These are phyloP conservation scores for Angomonas ambiguus DNA, from an alignment of 208 protist genomes.

Conservation along the genomic window DNA sequence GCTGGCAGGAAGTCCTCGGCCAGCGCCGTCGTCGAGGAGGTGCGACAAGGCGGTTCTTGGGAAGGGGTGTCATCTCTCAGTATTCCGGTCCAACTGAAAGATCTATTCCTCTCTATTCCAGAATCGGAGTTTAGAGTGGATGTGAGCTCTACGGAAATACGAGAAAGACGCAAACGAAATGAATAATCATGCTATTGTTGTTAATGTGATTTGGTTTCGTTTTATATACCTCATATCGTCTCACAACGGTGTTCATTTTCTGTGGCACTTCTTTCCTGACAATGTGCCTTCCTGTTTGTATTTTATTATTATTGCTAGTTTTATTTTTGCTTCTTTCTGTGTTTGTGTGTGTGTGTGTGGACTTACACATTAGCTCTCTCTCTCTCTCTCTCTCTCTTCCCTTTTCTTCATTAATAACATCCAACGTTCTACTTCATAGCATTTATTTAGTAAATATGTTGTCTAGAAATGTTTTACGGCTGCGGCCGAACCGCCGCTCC, in stretches of 20 bases:
- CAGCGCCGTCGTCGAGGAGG: background rate
- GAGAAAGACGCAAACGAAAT: conserved; percentile 9
- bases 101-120: conserved; percentile 50
- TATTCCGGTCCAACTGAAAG: conserved; percentile 29
- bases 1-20: conserved; percentile 18
- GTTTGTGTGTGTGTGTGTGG: conserved; percentile 10
- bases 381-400: too few species aligned
- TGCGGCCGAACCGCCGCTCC: conserved; percentile 49
- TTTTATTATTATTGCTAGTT: too few species aligned
- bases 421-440: too few species aligned
- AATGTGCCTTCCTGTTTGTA: too few species aligned
- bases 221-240: conserved; percentile 7
- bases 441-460: too few species aligned
- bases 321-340: too few species aligned
- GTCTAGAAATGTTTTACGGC: too few species aligned
- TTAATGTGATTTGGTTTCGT: conserved; percentile 11
- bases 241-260: conserved; percentile 13
- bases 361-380: background rate
- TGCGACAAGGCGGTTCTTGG: conserved; percentile 18
- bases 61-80: conserved; percentile 31
- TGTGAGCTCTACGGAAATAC: conserved; percentile 69
- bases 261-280: too few species aligned
- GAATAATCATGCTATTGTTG: background rate
- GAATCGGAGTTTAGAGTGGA: conserved; percentile 56
- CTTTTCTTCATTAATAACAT: too few species aligned